Base-by-base conservation (phyloP, 768 basidiomycete species). In the Leccinum olivaceopallidum region DNA sequence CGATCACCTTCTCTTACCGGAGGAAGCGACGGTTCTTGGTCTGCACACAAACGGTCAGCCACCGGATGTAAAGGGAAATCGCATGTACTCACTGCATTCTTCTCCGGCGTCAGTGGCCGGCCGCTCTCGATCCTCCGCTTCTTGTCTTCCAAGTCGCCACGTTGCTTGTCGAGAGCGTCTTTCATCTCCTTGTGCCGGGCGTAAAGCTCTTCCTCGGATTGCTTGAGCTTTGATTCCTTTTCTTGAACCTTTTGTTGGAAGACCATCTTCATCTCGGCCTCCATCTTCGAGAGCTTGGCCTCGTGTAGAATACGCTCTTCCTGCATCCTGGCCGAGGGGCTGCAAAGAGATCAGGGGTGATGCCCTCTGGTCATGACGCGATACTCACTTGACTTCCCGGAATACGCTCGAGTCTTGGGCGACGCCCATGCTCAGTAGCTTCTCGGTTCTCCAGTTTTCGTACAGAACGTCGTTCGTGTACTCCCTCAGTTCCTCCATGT, bases 221-320 rank as follows among this genome's bases (percentile, higher is more conserved):
- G 97, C 81, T 98, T 98, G 74, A 99, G 84, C 78, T 98, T 98
- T 65, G 94, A 86, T 75, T 99, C 97, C 82, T 99, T 98, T 76
- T 99, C 97, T 75, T 95, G 94, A 58, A 99, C 97, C 77, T 99
- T 99, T 78, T 98, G 97, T 74, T 95, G 95, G 94, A 99, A 99
- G 69, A 99, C 97, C 93, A 96, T 94, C 87, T 98, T 98, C 97
- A 99, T 99, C 83, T 98, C 97, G 58, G 95, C 92, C 80, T 99
- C 97, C 90, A 98, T 98, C 87, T 99, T 99, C 58, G 93, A 86
- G 57, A 99, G 86, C 76, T 98, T 98, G 67, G 92, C 91, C 78
- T 99, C 96, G 78, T 99, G 96, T 71, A 98, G 76, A 56, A 93
- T 82, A 59, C 97, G 92, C 73, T 99, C 97, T 73, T 99, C 97